Percentiles rank a stretch among this genome's conserved stretches.
Conservation (phyloP, 2,329 filamentous ascomycete genomes). For the Fusarium sp. region DNA sequence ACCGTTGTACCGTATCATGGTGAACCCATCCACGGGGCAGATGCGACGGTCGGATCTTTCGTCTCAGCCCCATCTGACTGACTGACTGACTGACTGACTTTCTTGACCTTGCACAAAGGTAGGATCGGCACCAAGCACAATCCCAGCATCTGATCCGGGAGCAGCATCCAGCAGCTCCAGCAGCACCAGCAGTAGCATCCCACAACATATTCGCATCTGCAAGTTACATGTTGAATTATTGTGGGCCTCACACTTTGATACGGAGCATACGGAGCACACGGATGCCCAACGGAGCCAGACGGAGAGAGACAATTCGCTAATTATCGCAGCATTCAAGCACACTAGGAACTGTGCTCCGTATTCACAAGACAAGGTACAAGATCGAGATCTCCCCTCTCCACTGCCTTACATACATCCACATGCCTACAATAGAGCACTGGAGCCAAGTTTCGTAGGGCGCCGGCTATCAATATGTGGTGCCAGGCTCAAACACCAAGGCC, state of each 20-base stretch:
- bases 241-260: conserved; percentile 20
- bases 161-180: conserved; percentile 23
- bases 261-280: background rate
- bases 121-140: conserved; percentile 33
- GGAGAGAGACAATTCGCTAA: conserved; percentile 5
- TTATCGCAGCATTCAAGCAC: background rate
- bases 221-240: conserved; percentile 17
- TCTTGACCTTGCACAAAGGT: background rate
- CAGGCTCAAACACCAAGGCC: conserved; percentile 9
- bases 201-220: conserved; percentile 29
- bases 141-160: conserved; percentile 38
- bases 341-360: conserved; percentile 8
- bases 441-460: conserved; percentile 21
- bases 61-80: conserved; percentile 4
- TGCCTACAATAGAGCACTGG: background rate
- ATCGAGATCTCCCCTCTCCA: conserved; percentile 42
- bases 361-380: conserved; percentile 23
- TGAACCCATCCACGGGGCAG: background rate
- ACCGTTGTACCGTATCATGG: background rate
- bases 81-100: conserved; percentile 11
- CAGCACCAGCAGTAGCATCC: background rate
- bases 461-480: conserved; percentile 14
- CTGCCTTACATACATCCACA: conserved; percentile 22
- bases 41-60: conserved; percentile 11
- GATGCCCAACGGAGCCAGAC: conserved; percentile 13